Percentiles rank a stretch among this genome's conserved stretches.
These are phyloP conservation scores for Fimicolochytrium jonesii DNA, from an alignment of 192 early-diverging fungal species.

Conservation along the genomic window DNA sequence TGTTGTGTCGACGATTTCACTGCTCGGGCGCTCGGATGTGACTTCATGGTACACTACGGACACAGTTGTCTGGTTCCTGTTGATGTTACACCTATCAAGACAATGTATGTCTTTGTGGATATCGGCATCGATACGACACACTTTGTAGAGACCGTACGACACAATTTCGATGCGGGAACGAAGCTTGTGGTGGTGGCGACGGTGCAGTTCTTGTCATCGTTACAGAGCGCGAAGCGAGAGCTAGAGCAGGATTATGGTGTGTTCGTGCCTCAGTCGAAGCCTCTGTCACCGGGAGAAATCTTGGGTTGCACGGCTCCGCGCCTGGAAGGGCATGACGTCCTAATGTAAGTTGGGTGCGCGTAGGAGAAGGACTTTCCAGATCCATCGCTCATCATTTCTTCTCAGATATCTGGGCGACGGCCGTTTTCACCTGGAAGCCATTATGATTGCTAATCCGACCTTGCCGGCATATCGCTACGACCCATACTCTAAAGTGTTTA, in stretches of 20 bases:
- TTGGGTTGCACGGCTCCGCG: conserved; percentile 94
- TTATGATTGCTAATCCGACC: conserved; percentile 96
- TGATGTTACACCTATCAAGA: conserved; percentile 89
- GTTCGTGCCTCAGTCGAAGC: conserved; percentile 87
- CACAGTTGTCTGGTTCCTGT: conserved; percentile 97
- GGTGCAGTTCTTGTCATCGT: conserved; percentile 89
- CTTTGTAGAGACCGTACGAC: conserved; percentile 83
- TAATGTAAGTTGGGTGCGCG: conserved; percentile 49
- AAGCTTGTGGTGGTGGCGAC: conserved; percentile 80
- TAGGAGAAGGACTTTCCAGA: not conserved
- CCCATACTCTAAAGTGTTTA: conserved; percentile 89
- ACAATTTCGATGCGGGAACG: conserved; percentile 75
- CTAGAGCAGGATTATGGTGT: conserved; percentile 64
- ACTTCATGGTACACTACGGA: conserved; percentile 97
- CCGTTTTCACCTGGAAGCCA: conserved; percentile 95
- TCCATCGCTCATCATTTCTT: not conserved
- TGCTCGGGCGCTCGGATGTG: conserved; percentile 85
- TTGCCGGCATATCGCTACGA: conserved; percentile 91
- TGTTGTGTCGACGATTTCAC: conserved; percentile 99
- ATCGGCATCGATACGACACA: conserved; percentile 92
- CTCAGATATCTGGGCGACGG: conserved; percentile 75
- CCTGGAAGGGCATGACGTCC: conserved; percentile 65
- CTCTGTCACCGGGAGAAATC: conserved; percentile 92
- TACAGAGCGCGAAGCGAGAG: conserved; percentile 66
- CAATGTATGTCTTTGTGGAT: conserved; percentile 98